These are phyloP conservation scores for Solanum medicagineum DNA, from an alignment of 257 asterid species.

Conservation along the genomic window DNA sequence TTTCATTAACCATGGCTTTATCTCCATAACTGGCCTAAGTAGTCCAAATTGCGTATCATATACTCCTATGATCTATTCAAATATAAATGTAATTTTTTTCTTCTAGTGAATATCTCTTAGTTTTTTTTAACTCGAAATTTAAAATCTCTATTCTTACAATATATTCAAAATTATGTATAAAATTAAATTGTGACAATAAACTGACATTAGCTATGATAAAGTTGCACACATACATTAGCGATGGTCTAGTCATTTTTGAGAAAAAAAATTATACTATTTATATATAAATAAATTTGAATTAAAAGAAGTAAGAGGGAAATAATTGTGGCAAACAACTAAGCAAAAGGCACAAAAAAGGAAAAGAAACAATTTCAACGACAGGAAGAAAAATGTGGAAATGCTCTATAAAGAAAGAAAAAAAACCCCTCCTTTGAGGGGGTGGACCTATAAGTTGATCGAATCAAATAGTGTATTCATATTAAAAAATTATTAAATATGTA, in stretches of 20 bases:
- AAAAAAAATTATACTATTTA: too few relatives aligned
- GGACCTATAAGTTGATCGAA: not conserved
- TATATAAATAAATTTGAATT: not conserved
- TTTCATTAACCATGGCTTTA: not conserved
- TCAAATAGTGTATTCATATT: accelerated
- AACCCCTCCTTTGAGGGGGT: not conserved
- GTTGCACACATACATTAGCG: not conserved
- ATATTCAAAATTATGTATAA: not conserved
- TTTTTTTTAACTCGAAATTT: not conserved
- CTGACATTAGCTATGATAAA: not conserved
- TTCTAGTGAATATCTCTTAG: too few relatives aligned
- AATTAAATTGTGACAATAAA: not conserved
- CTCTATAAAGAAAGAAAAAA: not conserved
- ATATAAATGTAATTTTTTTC: too few relatives aligned
- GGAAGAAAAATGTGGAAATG: not conserved
- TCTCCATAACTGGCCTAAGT: not conserved
- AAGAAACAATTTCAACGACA: not conserved
- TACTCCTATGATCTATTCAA: too few relatives aligned
- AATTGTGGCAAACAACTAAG: not conserved
- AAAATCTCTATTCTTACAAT: not conserved
- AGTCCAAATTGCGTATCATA: too few relatives aligned
- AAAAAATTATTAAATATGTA: too few relatives aligned
- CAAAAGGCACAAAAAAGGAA: not conserved
- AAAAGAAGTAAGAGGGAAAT: not conserved
- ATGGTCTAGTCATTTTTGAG: too few relatives aligned